phyloP scores from a whole-genome alignment of 2,329 filamentous ascomycete genomes.

The Penicillium crustosum region DNA sequence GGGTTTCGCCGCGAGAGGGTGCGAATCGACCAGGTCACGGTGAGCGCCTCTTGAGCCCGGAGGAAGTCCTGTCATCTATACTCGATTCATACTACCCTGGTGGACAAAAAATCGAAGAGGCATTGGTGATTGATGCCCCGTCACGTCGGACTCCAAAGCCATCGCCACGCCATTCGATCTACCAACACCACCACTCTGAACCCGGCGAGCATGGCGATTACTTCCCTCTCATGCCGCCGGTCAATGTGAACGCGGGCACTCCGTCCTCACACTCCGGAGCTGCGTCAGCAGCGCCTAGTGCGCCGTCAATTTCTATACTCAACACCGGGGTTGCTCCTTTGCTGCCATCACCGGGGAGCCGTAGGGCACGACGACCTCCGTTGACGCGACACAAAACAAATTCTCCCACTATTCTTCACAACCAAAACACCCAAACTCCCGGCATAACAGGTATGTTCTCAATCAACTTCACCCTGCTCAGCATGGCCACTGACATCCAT shows the following conservation, averaged over 20 bases:
- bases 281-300: conserved; percentile 37
- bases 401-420: conserved; percentile 70
- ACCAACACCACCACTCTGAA: conserved; percentile 55
- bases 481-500: conserved; percentile 11
- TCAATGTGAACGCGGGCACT: conserved; percentile 38
- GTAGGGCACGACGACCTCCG: conserved; percentile 57
- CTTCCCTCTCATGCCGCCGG: conserved; percentile 71
- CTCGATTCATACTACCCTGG: conserved; percentile 82
- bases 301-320: conserved; percentile 75
- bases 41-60: conserved; percentile 75
- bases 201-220: conserved; percentile 76
- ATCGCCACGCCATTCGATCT: conserved; percentile 62
- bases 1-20: conserved; percentile 69
- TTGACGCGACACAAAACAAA: conserved; percentile 72
- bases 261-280: conserved; percentile 47
- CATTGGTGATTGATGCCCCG: conserved; percentile 85
- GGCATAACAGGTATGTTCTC: conserved; percentile 41
- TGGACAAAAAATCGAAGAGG: conserved; percentile 84
- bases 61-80: conserved; percentile 76
- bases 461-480: conserved; percentile 5
- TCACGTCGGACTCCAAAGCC: conserved; percentile 72
- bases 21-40: conserved; percentile 45
- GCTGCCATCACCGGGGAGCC: conserved; percentile 78
- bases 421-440: conserved; percentile 53
- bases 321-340: conserved; percentile 76